phyloP scores from a whole-genome alignment of 306 rosid genomes.

The Sechiopsis laciniata region DNA sequence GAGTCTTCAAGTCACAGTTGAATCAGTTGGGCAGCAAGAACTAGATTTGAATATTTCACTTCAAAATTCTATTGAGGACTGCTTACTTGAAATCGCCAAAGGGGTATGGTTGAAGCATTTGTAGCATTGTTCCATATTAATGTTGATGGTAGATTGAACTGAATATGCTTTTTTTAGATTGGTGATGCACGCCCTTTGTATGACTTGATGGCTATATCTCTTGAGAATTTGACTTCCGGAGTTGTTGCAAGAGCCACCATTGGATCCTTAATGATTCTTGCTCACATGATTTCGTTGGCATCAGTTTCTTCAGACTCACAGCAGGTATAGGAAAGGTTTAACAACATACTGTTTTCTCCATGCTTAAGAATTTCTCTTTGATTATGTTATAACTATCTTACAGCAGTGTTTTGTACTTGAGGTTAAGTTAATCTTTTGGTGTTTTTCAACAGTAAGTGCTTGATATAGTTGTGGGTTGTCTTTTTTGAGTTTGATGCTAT shows the following conservation, averaged over 20 bases:
- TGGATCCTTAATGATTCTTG: constrained; percentile 68
- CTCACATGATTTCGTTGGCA: constrained; percentile 59
- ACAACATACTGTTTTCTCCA: not conserved
- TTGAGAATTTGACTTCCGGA: constrained; percentile 79
- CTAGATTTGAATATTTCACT: constrained; percentile 58
- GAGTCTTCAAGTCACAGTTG: constrained; percentile 76
- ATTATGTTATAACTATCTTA: not conserved
- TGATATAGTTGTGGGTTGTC: not conserved
- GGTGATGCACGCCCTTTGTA: constrained; percentile 61
- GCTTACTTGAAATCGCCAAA: constrained; percentile 76
- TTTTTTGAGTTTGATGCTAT: not conserved
- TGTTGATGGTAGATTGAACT: constrained; percentile 24
- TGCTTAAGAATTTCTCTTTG: not conserved
- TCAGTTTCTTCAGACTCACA: constrained; percentile 43
- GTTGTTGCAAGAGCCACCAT: constrained; percentile 64
- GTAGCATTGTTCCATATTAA: not conserved
- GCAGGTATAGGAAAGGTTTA: constrained; percentile 42
- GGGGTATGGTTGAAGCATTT: constrained; percentile 44
- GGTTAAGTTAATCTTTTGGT: not conserved
- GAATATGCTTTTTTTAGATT: constrained; percentile 41
- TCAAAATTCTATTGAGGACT: constrained; percentile 77
- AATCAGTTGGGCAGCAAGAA: constrained; percentile 70
- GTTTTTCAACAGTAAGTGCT: not conserved
- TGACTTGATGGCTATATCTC: constrained; percentile 78
- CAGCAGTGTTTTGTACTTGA: not conserved